Evolutionary conservation across 2,329 filamentous ascomycete genomes (phyloP), one percentile per base, ranked within the genome.

Genomic region (Orbilia brochopaga): DNA sequence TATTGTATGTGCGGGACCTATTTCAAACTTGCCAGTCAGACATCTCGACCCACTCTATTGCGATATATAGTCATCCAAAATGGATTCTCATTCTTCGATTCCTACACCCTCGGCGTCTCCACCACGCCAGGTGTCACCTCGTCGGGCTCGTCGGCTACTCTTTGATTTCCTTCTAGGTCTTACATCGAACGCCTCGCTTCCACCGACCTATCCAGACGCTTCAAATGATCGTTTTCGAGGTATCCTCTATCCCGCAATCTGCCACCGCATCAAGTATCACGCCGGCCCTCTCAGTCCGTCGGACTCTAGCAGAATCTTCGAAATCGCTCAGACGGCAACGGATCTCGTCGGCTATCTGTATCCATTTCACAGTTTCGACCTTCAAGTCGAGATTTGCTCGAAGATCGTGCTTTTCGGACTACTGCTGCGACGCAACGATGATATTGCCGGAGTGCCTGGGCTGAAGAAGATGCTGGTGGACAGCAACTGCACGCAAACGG

Each of bases 241-340:
- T 30, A 69, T 69, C 55, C 60, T 69, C 2, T 69, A 69, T 19
- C 50, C 64, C 21, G 64, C 64, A 30, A 35, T 51, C 1, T 69
- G 50, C 17, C 64, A 69, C 27, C 40, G 57, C 10, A 61, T 69
- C 19, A 17, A 55, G 50, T 48, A n/a, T 10, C 19, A 54, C 2
- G 27, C 54, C 7, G 40, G 57, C 11, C 35, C 6, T 13, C 23
- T 2, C 21, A 30, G n/a, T 7, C 48, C 15, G 5, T 19, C 4
- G 4, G 44, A 23, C 32, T 11, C 13, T 4, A 5, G 8, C 23
- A 55, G 48, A n/a, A 37, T 27, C 2, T 51, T 56, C n/a, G 17
- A 61, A 6, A 6, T 55, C 1, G 32, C 21, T 19, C 44, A 56
- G 13, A 35, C 23, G 5, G 52, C 56, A 8, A 69, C 64, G 3